Percentiles rank a stretch among this genome's conserved stretches.
These are phyloP conservation scores for Cercospora citrullina DNA, from an alignment of 2,329 filamentous ascomycete species.

Conservation along the genomic window DNA sequence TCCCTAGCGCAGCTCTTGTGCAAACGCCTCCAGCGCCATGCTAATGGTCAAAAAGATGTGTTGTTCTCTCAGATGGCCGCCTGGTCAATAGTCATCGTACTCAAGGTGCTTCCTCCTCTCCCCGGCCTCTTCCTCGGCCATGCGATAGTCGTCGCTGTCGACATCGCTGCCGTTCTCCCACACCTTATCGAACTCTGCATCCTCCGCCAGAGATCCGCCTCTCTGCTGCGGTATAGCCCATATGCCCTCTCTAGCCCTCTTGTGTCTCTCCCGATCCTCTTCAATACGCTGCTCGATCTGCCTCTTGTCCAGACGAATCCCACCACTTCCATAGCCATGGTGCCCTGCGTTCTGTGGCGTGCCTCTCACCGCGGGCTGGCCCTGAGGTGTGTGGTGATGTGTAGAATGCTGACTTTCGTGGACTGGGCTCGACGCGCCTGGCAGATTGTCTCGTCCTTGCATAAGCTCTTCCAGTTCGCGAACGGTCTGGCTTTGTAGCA, in stretches of 20 bases:
- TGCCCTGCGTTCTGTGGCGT: slow-evolving; percentile 30
- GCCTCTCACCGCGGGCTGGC: slow-evolving; percentile 16
- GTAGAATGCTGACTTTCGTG: slow-evolving; percentile 11
- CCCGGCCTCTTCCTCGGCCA: slow-evolving; percentile 71
- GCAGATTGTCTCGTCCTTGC: slow-evolving; percentile 65
- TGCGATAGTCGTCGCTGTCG: slow-evolving; percentile 79
- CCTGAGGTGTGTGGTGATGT: slow-evolving; percentile 7
- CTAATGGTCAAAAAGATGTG: neutral
- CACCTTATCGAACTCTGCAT: slow-evolving; percentile 74
- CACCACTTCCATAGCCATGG: slow-evolving; percentile 23
- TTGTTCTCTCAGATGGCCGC: neutral
- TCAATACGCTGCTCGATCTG: slow-evolving; percentile 96
- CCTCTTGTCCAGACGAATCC: slow-evolving; percentile 68
- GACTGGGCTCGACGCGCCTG: slow-evolving; percentile 24
- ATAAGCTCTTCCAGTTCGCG: slow-evolving; percentile 79
- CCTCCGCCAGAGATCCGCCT: slow-evolving; percentile 54
- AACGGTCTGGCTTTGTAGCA: slow-evolving; percentile 73
- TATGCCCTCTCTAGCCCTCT: slow-evolving; percentile 84
- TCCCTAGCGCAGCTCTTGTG: neutral
- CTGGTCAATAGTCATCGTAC: slow-evolving; percentile 37
- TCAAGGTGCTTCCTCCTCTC: slow-evolving; percentile 54
- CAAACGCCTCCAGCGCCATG: slow-evolving; percentile 5
- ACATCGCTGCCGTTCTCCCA: slow-evolving; percentile 88
- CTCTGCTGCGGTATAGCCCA: slow-evolving; percentile 67
- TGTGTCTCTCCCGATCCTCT: slow-evolving; percentile 93